These are phyloP conservation scores for Bryoglossum gracile DNA, from an alignment of 495 filamentous ascomycete species.

Conservation along the genomic window DNA sequence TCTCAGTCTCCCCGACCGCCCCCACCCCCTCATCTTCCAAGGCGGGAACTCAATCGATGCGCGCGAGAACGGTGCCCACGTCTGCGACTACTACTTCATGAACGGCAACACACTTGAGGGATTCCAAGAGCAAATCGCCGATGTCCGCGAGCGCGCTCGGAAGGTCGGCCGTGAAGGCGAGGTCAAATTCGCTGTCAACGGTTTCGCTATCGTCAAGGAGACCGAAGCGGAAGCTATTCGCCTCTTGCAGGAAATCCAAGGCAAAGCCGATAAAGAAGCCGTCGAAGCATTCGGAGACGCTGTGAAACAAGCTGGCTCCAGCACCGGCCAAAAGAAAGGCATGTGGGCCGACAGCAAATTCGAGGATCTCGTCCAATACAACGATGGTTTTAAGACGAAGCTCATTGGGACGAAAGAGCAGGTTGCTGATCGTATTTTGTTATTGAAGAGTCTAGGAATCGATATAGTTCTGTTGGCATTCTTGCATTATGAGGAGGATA, in stretches of 20 bases:
- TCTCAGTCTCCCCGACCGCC: conserved; percentile 25
- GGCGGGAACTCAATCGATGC: conserved; percentile 42
- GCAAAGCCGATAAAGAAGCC: conserved; percentile 40
- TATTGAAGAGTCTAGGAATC: conserved; percentile 41
- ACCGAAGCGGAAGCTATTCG: conserved; percentile 41
- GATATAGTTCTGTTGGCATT: conserved; percentile 37
- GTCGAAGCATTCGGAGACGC: conserved; percentile 37
- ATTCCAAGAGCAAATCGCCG: conserved; percentile 38
- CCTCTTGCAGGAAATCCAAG: conserved; percentile 41
- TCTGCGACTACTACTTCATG: conserved; percentile 43
- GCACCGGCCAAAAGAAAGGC: conserved; percentile 34
- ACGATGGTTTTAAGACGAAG: conserved; percentile 45
- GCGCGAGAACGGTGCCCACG: conserved; percentile 35
- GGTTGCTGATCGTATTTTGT: conserved; percentile 38
- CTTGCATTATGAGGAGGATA: conserved; percentile 42
- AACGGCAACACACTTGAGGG: conserved; percentile 44
- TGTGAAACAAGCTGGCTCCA: conserved; percentile 39
- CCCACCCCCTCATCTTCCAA: conserved; percentile 42
- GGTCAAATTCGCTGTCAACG: conserved; percentile 41
- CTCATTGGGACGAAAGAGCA: conserved; percentile 43
- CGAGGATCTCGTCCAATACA: conserved; percentile 43
- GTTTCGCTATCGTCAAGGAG: conserved; percentile 40
- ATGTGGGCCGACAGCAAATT: conserved; percentile 43
- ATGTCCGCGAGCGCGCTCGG: conserved; percentile 34
- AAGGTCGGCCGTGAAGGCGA: conserved; percentile 31